Percentiles rank a stretch among this genome's conserved stretches.
These are phyloP conservation scores for Alternaria brassicae DNA, from an alignment of 2,329 filamentous ascomycete species.

Conservation along the genomic window DNA sequence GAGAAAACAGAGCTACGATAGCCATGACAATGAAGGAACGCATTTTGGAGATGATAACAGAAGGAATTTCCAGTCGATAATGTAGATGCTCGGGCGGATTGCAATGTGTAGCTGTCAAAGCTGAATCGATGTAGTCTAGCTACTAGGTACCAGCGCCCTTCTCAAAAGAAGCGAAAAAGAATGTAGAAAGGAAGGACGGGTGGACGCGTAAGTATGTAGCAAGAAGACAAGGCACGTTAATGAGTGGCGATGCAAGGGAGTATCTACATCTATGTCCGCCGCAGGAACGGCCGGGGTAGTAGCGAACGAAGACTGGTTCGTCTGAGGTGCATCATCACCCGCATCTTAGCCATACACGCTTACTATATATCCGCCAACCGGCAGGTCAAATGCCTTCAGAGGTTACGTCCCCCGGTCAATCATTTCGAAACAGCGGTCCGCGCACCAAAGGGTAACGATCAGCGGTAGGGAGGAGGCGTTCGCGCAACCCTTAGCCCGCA, in stretches of 20 bases:
- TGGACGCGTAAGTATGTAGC: constrained; percentile 2
- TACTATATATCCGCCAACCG: constrained; percentile 30
- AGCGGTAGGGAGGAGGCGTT: constrained; percentile 41
- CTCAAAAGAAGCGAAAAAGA: constrained; percentile 22
- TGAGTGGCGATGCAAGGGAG: constrained; percentile 2
- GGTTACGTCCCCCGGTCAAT: constrained; percentile 19
- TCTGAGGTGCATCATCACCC: constrained; percentile 8
- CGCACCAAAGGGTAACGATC: constrained; percentile 36
- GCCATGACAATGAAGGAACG: constrained; percentile 35
- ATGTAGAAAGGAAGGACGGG: constrained; percentile 8
- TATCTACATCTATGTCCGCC: constrained; percentile 18
- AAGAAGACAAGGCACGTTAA: constrained; percentile 20
- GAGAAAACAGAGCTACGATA: constrained; percentile 33
- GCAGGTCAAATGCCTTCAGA: constrained; percentile 5
- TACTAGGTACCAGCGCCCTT: constrained; percentile 23
- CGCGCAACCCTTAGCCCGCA: constrained; percentile 24
- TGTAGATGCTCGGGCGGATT: neutral
- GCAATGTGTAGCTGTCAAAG: constrained; percentile 14
- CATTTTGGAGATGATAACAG: constrained; percentile 23
- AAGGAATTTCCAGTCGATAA: neutral
- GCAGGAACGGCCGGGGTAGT: constrained; percentile 20
- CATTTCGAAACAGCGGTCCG: constrained; percentile 35
- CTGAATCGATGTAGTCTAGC: constrained; percentile 8
- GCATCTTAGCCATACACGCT: constrained; percentile 19
- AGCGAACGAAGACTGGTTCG: constrained; percentile 24